Base-by-base conservation (phyloP, 140 eudicot species). In the Bidens hawaiensis region DNA sequence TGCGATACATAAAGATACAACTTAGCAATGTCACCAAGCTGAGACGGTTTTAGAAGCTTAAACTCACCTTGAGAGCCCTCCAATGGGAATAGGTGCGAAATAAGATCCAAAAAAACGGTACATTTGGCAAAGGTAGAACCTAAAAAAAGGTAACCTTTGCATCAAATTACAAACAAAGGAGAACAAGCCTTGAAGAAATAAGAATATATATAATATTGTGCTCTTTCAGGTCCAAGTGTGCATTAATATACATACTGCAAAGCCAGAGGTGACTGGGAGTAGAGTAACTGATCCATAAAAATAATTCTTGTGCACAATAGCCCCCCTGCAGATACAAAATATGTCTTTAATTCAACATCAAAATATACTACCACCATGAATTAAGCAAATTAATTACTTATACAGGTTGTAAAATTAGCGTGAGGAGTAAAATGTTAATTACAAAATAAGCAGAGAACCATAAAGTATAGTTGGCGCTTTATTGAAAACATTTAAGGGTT, bases 101-200 rank as follows among this genome's bases (percentile, higher is more conserved):
- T 43, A 85, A 81, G 51, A 81, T 70, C 97, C 99, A 94, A 67
- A 94, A 94, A 80, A 94, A 94, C 9, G 99, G 95, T 69, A 94
- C 82, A 66, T 94, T 94, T 26, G 99, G 99, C 81, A 88, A 72
- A 36, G 97, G 97, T 49, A 94, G 74, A 69, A 94, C 94, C 99
- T 93, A 14, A 17, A 26, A 64, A 15, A 21, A 45, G 36, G 41
- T 17, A 41, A 38, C 57, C 28, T 26, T 50, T 52, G 43, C 41
- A 51, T 31, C 27, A 66, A 19, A 6, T n/a, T n/a, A n/a, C n/a
- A 19, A 59, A 14, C n/a, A 25, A 49, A 51, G 18, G 42, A 19
- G 14, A 23, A 51, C 27, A 51, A 23, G 45, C 19, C 46, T 28
- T 46, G 6, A 31, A 68, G 41, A 41, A 62, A 62, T 17, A 42